These are phyloP conservation scores for Teunomyces tritomae DNA, from an alignment of 805 yeast species.

Conservation along the genomic window DNA sequence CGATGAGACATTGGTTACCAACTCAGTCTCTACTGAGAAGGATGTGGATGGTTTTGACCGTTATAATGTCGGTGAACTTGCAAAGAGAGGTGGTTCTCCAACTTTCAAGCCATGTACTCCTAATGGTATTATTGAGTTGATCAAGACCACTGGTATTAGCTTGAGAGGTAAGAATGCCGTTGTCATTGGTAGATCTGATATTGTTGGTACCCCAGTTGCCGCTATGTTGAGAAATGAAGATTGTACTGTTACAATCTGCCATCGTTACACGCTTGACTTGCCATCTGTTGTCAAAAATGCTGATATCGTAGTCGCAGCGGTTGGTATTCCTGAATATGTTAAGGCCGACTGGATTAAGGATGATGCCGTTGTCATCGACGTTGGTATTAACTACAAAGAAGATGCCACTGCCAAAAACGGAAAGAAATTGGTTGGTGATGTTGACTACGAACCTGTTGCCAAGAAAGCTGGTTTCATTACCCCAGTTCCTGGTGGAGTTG, in stretches of 20 bases:
- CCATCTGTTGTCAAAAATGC: slow-evolving; percentile 59
- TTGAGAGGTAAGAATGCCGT: slow-evolving; percentile 83
- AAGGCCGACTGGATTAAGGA: slow-evolving; percentile 85
- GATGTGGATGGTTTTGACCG: slow-evolving; percentile 97
- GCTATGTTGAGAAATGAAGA: slow-evolving; percentile 74
- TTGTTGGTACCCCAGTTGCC: slow-evolving; percentile 93
- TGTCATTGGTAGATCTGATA: slow-evolving; percentile 92
- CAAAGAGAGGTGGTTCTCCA: slow-evolving; percentile 83
- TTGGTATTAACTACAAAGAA: slow-evolving; percentile 87
- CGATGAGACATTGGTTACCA: slow-evolving; percentile 76
- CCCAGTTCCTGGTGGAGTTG: slow-evolving; percentile 99
- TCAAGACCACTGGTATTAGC: slow-evolving; percentile 64
- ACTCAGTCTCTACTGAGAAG: slow-evolving; percentile 74
- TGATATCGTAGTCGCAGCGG: slow-evolving; percentile 88
- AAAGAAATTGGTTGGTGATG: slow-evolving; percentile 88
- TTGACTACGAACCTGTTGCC: slow-evolving; percentile 70
- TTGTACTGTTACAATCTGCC: slow-evolving; percentile 86
- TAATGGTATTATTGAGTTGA: slow-evolving; percentile 80
- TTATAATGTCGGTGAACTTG: slow-evolving; percentile 83
- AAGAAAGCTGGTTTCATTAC: slow-evolving; percentile 69
- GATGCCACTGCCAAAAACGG: slow-evolving; percentile 78
- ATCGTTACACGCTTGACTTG: slow-evolving; percentile 66
- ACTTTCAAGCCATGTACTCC: slow-evolving; percentile 93
- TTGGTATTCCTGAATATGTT: slow-evolving; percentile 81
- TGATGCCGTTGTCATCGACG: slow-evolving; percentile 87